phyloP scores from a whole-genome alignment of 345 rosid species.

The Eucalyptus lansdowneana region DNA sequence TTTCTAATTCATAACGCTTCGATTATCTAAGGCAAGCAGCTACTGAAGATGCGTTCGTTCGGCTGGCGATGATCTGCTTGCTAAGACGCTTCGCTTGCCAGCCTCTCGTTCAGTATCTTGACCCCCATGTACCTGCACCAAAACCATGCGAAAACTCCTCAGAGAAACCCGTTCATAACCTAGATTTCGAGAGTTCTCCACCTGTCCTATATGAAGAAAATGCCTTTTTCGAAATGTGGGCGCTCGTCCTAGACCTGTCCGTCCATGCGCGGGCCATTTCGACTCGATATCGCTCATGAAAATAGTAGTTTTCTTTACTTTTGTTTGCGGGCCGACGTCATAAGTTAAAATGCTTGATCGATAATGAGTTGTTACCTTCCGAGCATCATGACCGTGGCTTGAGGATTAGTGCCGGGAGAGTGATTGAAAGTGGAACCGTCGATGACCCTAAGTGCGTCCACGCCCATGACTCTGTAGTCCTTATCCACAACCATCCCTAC shows the following conservation, averaged over 20 bases:
- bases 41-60: background rate
- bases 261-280: background rate
- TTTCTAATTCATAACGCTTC: background rate
- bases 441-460: constrained; percentile 36
- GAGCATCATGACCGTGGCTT: constrained; percentile 97
- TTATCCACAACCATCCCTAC: constrained; percentile 64
- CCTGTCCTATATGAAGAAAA: background rate
- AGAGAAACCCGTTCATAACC: background rate
- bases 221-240: background rate
- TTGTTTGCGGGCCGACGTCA: background rate
- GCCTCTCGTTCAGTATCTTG: constrained; percentile 27
- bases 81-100: constrained; percentile 1
- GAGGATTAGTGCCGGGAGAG: constrained; percentile 92
- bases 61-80: background rate
- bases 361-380: constrained; percentile 43
- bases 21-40: background rate
- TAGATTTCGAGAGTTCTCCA: background rate
- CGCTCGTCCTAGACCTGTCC: background rate
- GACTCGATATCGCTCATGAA: background rate
- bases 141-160: background rate
- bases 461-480: constrained; percentile 58
- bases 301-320: background rate
- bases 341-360: background rate
- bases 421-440: constrained; percentile 70
- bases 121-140: constrained; percentile 53